These are phyloP conservation scores for Stagonosporopsis vannaccii DNA, from an alignment of 2,329 filamentous ascomycete genomes.

Conservation along the genomic window DNA sequence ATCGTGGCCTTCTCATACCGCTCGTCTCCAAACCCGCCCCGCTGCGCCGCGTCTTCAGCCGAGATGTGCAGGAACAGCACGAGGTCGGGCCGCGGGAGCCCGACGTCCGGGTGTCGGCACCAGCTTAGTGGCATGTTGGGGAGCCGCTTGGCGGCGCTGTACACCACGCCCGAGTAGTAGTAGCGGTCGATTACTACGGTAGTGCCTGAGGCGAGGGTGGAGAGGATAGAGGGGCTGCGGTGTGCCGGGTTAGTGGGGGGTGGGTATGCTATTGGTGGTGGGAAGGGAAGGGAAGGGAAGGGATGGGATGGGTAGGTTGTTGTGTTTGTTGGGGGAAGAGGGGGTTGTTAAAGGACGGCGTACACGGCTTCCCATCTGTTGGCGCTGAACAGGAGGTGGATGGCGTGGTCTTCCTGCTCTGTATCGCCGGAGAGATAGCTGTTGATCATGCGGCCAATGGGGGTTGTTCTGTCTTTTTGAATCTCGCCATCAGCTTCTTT, in stretches of 20 bases:
- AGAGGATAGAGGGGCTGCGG: slow-evolving; percentile 29
- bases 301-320: background rate
- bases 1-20: slow-evolving; percentile 85
- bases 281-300: background rate
- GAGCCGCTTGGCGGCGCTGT: slow-evolving; percentile 86
- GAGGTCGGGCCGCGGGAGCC: slow-evolving; percentile 84
- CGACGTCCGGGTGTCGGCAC: slow-evolving; percentile 84
- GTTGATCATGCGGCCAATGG: slow-evolving; percentile 88
- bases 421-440: slow-evolving; percentile 75
- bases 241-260: slow-evolving; percentile 1
- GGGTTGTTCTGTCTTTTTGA: slow-evolving; percentile 74
- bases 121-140: slow-evolving; percentile 74
- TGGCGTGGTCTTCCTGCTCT: slow-evolving; percentile 84
- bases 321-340: background rate
- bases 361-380: slow-evolving; percentile 81
- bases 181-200: slow-evolving; percentile 91
- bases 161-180: slow-evolving; percentile 93
- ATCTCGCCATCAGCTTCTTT: background rate
- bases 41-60: slow-evolving; percentile 71
- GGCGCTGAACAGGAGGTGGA: slow-evolving; percentile 88
- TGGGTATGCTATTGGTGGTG: background rate
- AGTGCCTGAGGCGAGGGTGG: slow-evolving; percentile 67
- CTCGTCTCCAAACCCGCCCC: slow-evolving; percentile 90
- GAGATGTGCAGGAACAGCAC: slow-evolving; percentile 87
- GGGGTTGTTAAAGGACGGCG: too few species aligned